Conservation (phyloP, 2,329 filamentous ascomycete genomes). For the Mariannaea sp. region DNA sequence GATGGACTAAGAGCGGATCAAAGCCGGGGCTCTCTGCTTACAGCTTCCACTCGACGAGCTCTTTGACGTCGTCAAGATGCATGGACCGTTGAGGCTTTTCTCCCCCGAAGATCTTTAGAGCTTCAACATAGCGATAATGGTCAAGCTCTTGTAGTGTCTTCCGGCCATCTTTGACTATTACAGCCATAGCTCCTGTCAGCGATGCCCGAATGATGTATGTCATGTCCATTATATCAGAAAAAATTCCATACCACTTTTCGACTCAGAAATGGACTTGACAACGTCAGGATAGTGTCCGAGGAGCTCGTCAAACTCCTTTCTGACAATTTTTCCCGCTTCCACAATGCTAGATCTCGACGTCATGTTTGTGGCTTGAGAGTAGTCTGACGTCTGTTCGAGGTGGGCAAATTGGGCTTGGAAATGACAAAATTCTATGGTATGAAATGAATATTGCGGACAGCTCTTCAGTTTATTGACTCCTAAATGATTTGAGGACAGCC, state of each 20-base stretch:
- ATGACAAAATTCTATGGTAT: too few relatives aligned
- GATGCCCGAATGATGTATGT: not conserved
- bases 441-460: too few relatives aligned
- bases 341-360: slow-evolving; percentile 13
- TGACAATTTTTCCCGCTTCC: slow-evolving; percentile 34
- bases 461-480: too few relatives aligned
- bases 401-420: too few relatives aligned
- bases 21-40: slow-evolving; percentile 45
- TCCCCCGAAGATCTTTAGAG: slow-evolving; percentile 52
- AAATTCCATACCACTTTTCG: slow-evolving; percentile 50
- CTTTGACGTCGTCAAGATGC: slow-evolving; percentile 61
- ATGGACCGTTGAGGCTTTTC: slow-evolving; percentile 47
- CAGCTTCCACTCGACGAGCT: slow-evolving; percentile 74
- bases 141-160: slow-evolving; percentile 63
- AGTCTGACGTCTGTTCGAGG: too few relatives aligned
- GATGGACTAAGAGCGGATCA: not conserved
- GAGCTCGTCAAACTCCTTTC: slow-evolving; percentile 42
- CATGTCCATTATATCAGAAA: not conserved
- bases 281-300: slow-evolving; percentile 48
- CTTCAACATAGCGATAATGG: slow-evolving; percentile 60
- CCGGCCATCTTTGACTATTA: slow-evolving; percentile 53
- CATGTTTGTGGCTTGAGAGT: slow-evolving; percentile 18
- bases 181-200: slow-evolving; percentile 16
- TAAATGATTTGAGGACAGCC: too few relatives aligned
- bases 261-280: slow-evolving; percentile 49